Base-by-base conservation (phyloP, 225 moss, liverwort and hornwort genomes). In the Sphagnum tenellum region DNA sequence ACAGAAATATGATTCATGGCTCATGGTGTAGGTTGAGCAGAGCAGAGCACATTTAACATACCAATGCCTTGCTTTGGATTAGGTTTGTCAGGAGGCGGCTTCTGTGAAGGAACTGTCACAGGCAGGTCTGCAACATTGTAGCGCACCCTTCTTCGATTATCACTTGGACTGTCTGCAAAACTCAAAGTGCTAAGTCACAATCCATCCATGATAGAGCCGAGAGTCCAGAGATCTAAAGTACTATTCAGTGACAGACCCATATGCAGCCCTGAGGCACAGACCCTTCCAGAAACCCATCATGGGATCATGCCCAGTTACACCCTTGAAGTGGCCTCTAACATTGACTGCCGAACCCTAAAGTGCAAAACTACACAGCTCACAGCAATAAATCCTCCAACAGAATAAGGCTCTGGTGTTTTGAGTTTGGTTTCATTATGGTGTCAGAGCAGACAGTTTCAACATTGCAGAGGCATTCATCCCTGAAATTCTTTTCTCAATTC, bases 61-160 rank as follows among this genome's bases (percentile, higher is more conserved):
- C 93, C 93, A 57, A 94, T 71, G 73, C 93, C 93, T 74, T 88
- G 93, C 64, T 88, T 93, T 59, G 93, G 93, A 58, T 93, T 93
- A 14, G 93, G 93, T 70, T 93, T 93, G 50, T 93, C 93, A 13
- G 78, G 76, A 67, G 82, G 78, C 45, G 89, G 83, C 76, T 88
- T 93, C 53, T 86, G 82, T 13, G 89, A 89, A 55, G 78, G 86
- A 56, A 93, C 59, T 5, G 85, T 69, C 49, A 93, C 61, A 3
- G 93, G 93, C 48, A 82, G 80, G 59, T 93, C 93, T 29, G 84
- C 67, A 50, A 89, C 93, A 52, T 86, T 88, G 64, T 93, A 93
- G 49, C 86, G 86, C 13, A 89, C 86, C 70, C 88, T 84, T 51
- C 75, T 68, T 44, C 75, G 82, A 55, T 80, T 88, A 63, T 88